Percentiles rank a stretch among this genome's conserved stretches.
These are phyloP conservation scores for Taxawa tesnikishii DNA, from an alignment of 2,329 filamentous ascomycete genomes.

Conservation along the genomic window DNA sequence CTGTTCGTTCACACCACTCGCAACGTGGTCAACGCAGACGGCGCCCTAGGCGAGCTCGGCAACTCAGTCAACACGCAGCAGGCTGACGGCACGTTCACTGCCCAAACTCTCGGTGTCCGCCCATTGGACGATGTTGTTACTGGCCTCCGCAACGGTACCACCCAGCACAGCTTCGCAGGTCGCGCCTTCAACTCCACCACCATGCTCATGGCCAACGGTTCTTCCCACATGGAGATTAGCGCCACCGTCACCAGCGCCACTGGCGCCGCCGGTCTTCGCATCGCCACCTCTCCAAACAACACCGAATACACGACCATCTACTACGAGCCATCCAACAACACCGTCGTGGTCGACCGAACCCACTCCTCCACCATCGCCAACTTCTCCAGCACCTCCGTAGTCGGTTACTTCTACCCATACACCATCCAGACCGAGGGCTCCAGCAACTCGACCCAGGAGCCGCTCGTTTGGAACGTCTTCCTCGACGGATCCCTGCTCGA, in stretches of 20 bases:
- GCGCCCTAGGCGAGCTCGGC: slow-evolving; percentile 20
- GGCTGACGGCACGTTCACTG: slow-evolving; percentile 23
- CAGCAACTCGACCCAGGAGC: slow-evolving; percentile 18
- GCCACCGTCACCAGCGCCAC: slow-evolving; percentile 25
- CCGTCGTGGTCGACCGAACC: slow-evolving; percentile 31
- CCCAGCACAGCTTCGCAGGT: slow-evolving; percentile 12
- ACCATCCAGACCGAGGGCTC: slow-evolving; percentile 16
- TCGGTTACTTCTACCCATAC: slow-evolving; percentile 35
- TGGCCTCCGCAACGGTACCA: slow-evolving; percentile 21
- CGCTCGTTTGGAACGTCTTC: slow-evolving; percentile 31
- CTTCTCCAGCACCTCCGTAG: slow-evolving; percentile 31
- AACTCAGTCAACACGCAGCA: slow-evolving; percentile 21
- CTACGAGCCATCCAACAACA: slow-evolving; percentile 33
- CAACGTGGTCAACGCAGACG: slow-evolving; percentile 23
- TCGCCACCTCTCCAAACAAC: slow-evolving; percentile 29
- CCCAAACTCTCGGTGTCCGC: slow-evolving; percentile 30
- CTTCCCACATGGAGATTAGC: slow-evolving; percentile 27
- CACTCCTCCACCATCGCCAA: slow-evolving; percentile 28
- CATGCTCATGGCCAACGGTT: slow-evolving; percentile 16
- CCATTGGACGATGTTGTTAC: slow-evolving; percentile 32
- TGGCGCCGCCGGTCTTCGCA: slow-evolving; percentile 27
- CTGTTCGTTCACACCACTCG: slow-evolving; percentile 32
- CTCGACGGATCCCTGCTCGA: slow-evolving; percentile 36
- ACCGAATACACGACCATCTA: slow-evolving; percentile 33
- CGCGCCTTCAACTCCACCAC: slow-evolving; percentile 15